Percentiles rank a stretch among this genome's conserved stretches.
Conservation (phyloP, 2,329 filamentous ascomycete genomes). For the Neophaeococcomyces mojaviensis region DNA sequence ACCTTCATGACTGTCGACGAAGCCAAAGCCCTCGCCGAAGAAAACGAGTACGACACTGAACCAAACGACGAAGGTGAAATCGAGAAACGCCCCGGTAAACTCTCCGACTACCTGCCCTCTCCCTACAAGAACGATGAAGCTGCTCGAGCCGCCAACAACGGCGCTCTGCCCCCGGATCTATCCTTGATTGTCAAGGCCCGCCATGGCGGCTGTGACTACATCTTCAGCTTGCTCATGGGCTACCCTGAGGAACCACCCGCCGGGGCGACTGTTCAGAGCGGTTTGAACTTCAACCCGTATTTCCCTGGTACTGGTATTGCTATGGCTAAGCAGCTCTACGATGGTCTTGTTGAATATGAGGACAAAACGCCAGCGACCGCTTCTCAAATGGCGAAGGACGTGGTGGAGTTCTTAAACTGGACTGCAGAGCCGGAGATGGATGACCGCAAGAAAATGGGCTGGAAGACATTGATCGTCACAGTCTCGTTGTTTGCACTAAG, state of each 20-base stretch:
- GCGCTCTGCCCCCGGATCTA: constrained; percentile 94
- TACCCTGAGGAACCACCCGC: constrained; percentile 95
- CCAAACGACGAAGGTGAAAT: constrained; percentile 97
- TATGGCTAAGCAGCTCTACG: constrained; percentile 97
- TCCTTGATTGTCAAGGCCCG: constrained; percentile 95
- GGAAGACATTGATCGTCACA: constrained; percentile 83
- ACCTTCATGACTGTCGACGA: constrained; percentile 91
- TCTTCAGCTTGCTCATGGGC: constrained; percentile 92
- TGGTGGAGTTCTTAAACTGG: constrained; percentile 99
- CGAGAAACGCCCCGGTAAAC: constrained; percentile 96
- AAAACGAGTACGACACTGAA: constrained; percentile 97
- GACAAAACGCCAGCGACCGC: constrained; percentile 89
- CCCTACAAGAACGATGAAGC: constrained; percentile 99
- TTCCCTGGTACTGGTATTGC: constrained; percentile 95
- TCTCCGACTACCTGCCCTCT: constrained; percentile 89
- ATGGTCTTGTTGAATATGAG: constrained; percentile 96
- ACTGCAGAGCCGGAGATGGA: constrained; percentile 98
- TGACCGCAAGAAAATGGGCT: constrained; percentile 98
- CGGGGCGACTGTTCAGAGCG: constrained; percentile 73
- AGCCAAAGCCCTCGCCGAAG: constrained; percentile 93
- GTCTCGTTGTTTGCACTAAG: constrained; percentile 75
- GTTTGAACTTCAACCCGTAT: constrained; percentile 99
- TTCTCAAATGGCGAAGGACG: constrained; percentile 99
- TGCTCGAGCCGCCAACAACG: constrained; percentile 94
- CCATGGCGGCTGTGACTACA: constrained; percentile 97